phyloP scores from a whole-genome alignment of 768 basidiomycete genomes.

The Agaricus sinodeliciosus region DNA sequence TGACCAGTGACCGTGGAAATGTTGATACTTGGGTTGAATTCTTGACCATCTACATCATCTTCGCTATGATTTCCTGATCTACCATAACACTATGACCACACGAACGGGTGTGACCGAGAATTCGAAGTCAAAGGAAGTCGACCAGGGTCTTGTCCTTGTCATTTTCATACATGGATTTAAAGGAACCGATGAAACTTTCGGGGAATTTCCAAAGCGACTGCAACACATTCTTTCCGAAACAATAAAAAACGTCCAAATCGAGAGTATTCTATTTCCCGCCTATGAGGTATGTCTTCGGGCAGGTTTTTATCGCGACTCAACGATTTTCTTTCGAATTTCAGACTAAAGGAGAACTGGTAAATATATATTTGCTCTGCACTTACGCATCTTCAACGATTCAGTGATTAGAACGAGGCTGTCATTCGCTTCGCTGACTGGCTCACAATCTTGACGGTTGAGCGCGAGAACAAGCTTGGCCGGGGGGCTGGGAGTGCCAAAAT shows the following conservation, averaged over 20 bases:
- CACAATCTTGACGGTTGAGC: conserved; percentile 79
- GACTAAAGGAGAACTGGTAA: conserved; percentile 88
- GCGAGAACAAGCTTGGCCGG: conserved; percentile 69
- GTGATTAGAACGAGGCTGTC: conserved; percentile 53
- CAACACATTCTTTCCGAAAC: conserved; percentile 70
- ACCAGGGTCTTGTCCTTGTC: conserved; percentile 50
- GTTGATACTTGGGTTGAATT: neutral
- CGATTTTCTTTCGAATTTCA: conserved; percentile 19
- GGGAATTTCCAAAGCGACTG: conserved; percentile 71
- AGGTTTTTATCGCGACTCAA: conserved; percentile 4
- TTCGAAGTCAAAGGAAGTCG: conserved; percentile 15
- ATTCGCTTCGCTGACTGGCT: conserved; percentile 90
- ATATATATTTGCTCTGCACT: conserved; percentile 17
- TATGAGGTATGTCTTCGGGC: conserved; percentile 61
- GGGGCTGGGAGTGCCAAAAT: conserved; percentile 77
- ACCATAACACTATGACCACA: neutral
- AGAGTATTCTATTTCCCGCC: conserved; percentile 80
- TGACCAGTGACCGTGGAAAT: neutral
- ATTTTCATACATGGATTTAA: conserved; percentile 79
- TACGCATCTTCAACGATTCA: neutral
- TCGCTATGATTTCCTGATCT: neutral
- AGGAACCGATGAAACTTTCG: conserved; percentile 62
- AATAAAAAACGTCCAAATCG: conserved; percentile 47
- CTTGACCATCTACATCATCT: neutral
- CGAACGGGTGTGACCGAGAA: neutral